Percentiles rank a stretch among this genome's conserved stretches.
Evolutionary conservation across 2,329 filamentous ascomycete genomes (phyloP).

Genomic region (Cladosporium cucumerinum): DNA sequence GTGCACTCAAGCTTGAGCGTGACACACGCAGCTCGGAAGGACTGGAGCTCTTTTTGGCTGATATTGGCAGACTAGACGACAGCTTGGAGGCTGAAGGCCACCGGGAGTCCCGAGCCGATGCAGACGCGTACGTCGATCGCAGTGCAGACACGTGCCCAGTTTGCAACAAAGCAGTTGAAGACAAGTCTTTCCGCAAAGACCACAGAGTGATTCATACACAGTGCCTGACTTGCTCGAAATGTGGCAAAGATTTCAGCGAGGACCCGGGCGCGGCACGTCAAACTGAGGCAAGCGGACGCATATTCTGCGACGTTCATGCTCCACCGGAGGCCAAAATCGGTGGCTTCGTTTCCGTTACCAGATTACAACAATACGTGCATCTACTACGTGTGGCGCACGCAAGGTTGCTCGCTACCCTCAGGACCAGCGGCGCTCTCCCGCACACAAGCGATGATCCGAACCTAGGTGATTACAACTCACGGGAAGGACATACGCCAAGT

Average conservation of each 20-base stretch:
- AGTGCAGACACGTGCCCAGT: constrained; percentile 71
- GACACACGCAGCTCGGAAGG: constrained; percentile 73
- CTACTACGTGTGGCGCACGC: constrained; percentile 87
- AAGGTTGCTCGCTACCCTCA: constrained; percentile 79
- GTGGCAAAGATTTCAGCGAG: constrained; percentile 68
- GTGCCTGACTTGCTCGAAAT: constrained; percentile 70
- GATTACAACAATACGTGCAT: constrained; percentile 92
- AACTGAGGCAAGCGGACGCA: constrained; percentile 63
- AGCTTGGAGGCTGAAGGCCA: constrained; percentile 67
- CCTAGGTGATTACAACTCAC: constrained; percentile 62
- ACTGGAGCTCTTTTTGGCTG: constrained; percentile 76
- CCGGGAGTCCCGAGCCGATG: constrained; percentile 41
- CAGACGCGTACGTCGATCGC: constrained; percentile 43
- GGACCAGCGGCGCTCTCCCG: constrained; percentile 76
- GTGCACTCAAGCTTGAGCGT: constrained; percentile 83
- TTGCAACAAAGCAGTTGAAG: constrained; percentile 86
- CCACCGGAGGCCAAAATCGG: constrained; percentile 52
- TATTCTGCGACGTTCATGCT: constrained; percentile 60
- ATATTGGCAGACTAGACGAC: constrained; percentile 78
- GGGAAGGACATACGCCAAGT: constrained; percentile 56
- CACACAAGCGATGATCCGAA: constrained; percentile 69
- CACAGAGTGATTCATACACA: constrained; percentile 79
- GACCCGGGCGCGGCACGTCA: constrained; percentile 67
- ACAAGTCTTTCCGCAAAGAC: constrained; percentile 77
- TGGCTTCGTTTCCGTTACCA: constrained; percentile 73